Conservation (phyloP, 306 rosid genomes). For the Macrotyloma uniflorum region DNA sequence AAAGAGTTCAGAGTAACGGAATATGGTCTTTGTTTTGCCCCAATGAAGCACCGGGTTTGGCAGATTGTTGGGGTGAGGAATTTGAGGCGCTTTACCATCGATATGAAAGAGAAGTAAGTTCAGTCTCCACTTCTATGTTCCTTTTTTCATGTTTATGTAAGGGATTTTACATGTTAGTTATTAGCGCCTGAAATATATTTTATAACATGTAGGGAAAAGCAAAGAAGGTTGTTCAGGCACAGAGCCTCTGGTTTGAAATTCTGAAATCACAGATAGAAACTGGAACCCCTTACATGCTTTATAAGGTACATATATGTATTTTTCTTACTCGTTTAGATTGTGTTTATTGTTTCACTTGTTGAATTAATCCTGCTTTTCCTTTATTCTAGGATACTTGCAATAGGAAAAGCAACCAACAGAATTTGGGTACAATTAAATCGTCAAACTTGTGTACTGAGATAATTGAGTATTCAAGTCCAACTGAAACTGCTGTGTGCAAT, state of each 20-base stretch:
- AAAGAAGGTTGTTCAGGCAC: slow-evolving; percentile 84
- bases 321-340: neutral
- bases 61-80: slow-evolving; percentile 97
- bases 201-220: slow-evolving; percentile 65
- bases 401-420: slow-evolving; percentile 91
- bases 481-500: slow-evolving; percentile 97
- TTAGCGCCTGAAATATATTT: neutral
- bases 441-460: slow-evolving; percentile 96
- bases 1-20: slow-evolving; percentile 83
- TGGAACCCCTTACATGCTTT: slow-evolving; percentile 97
- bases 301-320: slow-evolving; percentile 56
- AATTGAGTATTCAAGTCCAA: slow-evolving; percentile 85
- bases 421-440: slow-evolving; percentile 89
- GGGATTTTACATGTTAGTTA: neutral
- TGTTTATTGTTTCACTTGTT: neutral
- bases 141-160: neutral
- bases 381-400: slow-evolving; percentile 80
- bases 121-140: neutral
- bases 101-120: slow-evolving; percentile 75
- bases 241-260: slow-evolving; percentile 87
- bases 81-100: slow-evolving; percentile 68
- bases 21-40: slow-evolving; percentile 95
- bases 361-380: neutral
- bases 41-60: slow-evolving; percentile 72
- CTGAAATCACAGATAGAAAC: slow-evolving; percentile 93